These are phyloP conservation scores for Cenchrus fungigraminus DNA, from an alignment of 176 grass and related monocot species.

Conservation along the genomic window DNA sequence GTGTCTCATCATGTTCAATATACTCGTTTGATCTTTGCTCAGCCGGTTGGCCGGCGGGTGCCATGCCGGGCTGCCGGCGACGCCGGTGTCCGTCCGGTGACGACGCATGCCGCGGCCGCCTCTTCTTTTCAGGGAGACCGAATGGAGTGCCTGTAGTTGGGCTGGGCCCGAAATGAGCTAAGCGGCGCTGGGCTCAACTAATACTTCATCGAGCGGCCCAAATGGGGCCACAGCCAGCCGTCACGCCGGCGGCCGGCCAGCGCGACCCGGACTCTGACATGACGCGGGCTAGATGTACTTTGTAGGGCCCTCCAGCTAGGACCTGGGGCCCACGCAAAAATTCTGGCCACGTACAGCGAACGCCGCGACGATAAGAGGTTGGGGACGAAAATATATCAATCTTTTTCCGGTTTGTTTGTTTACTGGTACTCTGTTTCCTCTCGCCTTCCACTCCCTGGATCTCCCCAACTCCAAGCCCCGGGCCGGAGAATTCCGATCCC, in stretches of 20 bases:
- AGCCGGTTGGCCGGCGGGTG: no score
- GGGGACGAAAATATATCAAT: conserved; percentile 11
- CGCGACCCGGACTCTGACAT: neutral
- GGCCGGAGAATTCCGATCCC: conserved; percentile 33
- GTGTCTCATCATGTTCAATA: neutral
- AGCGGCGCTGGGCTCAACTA: neutral
- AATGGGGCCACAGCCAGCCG: neutral
- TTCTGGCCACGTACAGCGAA: conserved; percentile 30
- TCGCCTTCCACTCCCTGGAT: conserved; percentile 44
- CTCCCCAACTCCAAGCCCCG: conserved; percentile 37
- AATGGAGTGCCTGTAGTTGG: neutral
- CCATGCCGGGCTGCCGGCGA: no score
- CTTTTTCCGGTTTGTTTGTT: conserved; percentile 12
- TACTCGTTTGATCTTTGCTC: neutral
- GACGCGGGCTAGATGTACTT: neutral
- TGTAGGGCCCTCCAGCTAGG: neutral
- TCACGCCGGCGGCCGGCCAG: no score
- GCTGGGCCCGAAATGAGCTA: neutral
- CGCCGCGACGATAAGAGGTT: conserved; percentile 24
- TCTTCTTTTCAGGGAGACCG: no score
- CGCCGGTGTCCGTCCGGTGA: no score
- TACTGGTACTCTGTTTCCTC: conserved; percentile 45
- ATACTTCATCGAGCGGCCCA: neutral
- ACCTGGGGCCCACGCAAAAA: conserved; percentile 5
- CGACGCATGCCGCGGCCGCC: no score